A percentile compares a stretch with the other conserved stretches of the same genome.
These are phyloP conservation scores for Tylopilus sp. DNA, from an alignment of 768 basidiomycete species.

Conservation along the genomic window DNA sequence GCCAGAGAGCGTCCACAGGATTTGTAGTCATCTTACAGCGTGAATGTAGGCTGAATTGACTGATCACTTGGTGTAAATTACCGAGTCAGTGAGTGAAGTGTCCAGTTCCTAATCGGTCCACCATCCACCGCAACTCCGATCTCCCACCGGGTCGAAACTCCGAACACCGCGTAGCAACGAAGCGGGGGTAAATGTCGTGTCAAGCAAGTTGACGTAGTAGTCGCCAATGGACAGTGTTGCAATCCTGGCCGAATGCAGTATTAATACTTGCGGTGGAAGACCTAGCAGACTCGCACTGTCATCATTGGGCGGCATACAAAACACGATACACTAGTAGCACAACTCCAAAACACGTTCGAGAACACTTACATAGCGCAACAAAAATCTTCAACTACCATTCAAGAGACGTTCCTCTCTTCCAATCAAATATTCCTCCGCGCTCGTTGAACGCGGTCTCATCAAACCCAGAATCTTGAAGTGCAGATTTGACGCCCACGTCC, in stretches of 20 bases:
- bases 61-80: no score
- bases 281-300: neutral
- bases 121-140: no score
- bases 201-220: no score
- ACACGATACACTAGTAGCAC: neutral
- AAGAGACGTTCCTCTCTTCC: neutral
- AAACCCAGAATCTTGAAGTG: neutral
- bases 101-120: no score
- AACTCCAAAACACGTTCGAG: neutral
- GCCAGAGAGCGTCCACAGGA: constrained; percentile 16
- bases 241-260: no score
- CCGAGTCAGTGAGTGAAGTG: no score
- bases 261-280: no score
- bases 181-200: no score
- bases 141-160: no score
- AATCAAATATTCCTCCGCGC: constrained; percentile 5
- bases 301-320: neutral
- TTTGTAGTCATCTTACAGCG: constrained; percentile 7
- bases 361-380: neutral
- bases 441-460: neutral
- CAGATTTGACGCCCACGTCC: neutral
- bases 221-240: no score
- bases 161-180: no score
- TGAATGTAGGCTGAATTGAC: neutral
- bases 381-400: constrained; percentile 1